Percentiles rank a stretch among this genome's conserved stretches.
These are phyloP conservation scores for Phytophthora megakarya DNA, from an alignment of 352 stramenopile species.

Conservation along the genomic window DNA sequence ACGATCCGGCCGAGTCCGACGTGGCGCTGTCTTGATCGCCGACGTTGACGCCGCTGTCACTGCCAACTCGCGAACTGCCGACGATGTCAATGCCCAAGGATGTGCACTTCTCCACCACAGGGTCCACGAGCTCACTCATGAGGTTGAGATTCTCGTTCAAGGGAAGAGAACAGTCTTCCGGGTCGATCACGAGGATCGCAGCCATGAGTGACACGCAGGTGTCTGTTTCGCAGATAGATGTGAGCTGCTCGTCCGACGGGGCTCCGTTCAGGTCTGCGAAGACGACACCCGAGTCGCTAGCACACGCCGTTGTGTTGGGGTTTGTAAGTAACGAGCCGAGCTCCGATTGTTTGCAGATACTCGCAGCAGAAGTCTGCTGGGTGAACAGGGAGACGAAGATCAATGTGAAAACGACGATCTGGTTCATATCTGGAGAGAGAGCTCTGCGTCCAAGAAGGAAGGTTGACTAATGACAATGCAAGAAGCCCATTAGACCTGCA, in stretches of 20 bases:
- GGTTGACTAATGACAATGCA: conserved; percentile 16
- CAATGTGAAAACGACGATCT: conserved; percentile 10
- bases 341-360: conserved; percentile 29
- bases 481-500: neutral
- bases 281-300: conserved; percentile 33
- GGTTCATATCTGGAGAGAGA: conserved; percentile 11
- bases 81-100: conserved; percentile 36
- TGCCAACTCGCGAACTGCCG: conserved; percentile 29
- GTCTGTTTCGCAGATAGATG: conserved; percentile 34
- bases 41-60: conserved; percentile 24
- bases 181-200: conserved; percentile 42
- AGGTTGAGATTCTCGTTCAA: conserved; percentile 41
- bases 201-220: conserved; percentile 38
- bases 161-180: conserved; percentile 42
- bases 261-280: conserved; percentile 23
- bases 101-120: conserved; percentile 41
- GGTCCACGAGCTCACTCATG: conserved; percentile 50
- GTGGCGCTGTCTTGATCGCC: conserved; percentile 23
- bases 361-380: conserved; percentile 4
- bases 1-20: conserved; percentile 20
- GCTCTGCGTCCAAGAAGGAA: conserved; percentile 7
- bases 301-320: conserved; percentile 36
- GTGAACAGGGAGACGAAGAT: conserved; percentile 3
- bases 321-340: conserved; percentile 38
- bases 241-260: conserved; percentile 35